These are phyloP conservation scores for Claviceps pazoutovae DNA, from an alignment of 2,329 filamentous ascomycete species.

Conservation along the genomic window DNA sequence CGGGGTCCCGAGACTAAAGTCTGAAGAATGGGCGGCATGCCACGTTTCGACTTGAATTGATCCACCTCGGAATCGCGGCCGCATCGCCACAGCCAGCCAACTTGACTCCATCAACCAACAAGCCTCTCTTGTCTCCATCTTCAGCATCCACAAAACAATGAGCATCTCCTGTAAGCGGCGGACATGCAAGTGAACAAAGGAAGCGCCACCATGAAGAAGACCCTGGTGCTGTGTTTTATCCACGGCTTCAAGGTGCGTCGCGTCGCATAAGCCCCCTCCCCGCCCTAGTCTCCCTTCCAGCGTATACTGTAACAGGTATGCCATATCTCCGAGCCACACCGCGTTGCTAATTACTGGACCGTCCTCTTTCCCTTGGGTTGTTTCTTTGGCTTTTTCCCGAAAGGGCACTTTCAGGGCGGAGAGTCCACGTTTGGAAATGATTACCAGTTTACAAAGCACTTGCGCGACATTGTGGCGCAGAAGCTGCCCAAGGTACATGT, in stretches of 20 bases:
- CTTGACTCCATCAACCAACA: not conserved
- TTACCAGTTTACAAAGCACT: slow-evolving; percentile 56
- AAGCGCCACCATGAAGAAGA: slow-evolving; percentile 45
- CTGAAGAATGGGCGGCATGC: not conserved
- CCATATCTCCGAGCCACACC: no score
- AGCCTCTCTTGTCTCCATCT: not conserved
- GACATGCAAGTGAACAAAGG: not conserved
- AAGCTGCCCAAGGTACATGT: slow-evolving; percentile 57
- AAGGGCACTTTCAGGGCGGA: slow-evolving; percentile 39
- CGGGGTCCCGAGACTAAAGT: no score
- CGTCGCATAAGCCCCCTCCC: not conserved
- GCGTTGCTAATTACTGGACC: no score
- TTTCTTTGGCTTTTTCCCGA: no score
- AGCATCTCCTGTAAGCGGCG: not conserved
- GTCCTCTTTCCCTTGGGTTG: no score
- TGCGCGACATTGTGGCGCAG: slow-evolving; percentile 48
- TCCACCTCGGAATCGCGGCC: not conserved
- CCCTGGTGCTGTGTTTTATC: slow-evolving; percentile 67
- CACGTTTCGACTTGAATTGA: not conserved
- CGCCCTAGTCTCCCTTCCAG: no score
- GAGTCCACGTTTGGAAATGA: slow-evolving; percentile 61
- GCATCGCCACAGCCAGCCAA: not conserved
- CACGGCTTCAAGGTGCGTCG: slow-evolving; percentile 66
- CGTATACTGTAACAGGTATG: no score
- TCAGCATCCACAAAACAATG: not conserved